These are phyloP conservation scores for Skeletonema marinoi DNA, from an alignment of 108 stramenopile species.

Conservation along the genomic window DNA sequence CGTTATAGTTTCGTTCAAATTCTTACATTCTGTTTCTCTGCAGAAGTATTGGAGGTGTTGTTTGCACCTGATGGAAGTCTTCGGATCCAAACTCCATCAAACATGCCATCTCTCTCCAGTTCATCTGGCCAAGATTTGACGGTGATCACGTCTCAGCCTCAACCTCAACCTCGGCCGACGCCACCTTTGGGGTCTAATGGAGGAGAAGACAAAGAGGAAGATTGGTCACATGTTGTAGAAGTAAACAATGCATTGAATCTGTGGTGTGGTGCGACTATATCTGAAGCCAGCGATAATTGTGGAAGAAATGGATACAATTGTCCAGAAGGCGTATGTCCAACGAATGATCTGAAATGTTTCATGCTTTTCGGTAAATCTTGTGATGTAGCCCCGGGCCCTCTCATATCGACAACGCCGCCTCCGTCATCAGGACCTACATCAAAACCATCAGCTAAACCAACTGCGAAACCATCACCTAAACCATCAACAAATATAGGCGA, in stretches of 20 bases:
- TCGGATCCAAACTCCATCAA: not conserved
- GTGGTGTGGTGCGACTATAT: constrained; percentile 31
- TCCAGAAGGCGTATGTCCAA: constrained; percentile 29
- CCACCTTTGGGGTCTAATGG: not conserved
- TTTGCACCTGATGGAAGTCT: constrained; percentile 10
- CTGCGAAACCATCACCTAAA: constrained; percentile 18
- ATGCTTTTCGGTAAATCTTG: constrained; percentile 5
- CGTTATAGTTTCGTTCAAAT: not conserved
- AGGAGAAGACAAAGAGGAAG: constrained; percentile 25
- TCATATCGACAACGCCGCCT: not conserved
- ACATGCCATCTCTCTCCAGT: not conserved
- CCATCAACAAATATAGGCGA: not conserved
- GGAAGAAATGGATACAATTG: constrained; percentile 32
- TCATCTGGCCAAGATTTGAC: not conserved
- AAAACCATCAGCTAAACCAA: not conserved
- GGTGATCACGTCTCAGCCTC: not conserved
- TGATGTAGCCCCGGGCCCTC: not conserved
- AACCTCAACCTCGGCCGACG: not conserved
- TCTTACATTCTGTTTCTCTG: constrained; percentile 12
- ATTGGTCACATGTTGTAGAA: constrained; percentile 16
- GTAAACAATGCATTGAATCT: constrained; percentile 17
- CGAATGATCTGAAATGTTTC: constrained; percentile 37
- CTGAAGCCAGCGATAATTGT: constrained; percentile 31
- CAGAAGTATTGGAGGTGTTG: constrained; percentile 2
- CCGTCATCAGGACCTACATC: not conserved